Evolutionary conservation across 352 stramenopile genomes (phyloP).

Genomic region (Globisporangium cederbergense): DNA sequence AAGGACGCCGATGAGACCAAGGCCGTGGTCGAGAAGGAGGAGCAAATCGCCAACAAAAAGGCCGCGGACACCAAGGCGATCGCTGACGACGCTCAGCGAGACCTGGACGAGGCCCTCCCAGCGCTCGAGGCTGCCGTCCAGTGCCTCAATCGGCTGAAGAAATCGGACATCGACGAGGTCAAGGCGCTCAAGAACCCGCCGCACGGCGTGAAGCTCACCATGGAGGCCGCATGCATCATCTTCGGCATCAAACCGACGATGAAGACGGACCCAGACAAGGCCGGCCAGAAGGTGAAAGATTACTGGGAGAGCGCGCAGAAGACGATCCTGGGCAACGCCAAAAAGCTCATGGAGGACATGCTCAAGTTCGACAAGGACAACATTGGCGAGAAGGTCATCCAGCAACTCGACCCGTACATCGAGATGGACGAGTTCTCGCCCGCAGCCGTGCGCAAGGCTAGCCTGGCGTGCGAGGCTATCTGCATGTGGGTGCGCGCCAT

Average conservation of each 20-base stretch:
- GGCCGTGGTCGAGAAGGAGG: conserved; percentile 87
- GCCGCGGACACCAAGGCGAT: conserved; percentile 91
- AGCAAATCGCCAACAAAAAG: conserved; percentile 90
- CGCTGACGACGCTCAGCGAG: conserved; percentile 88
- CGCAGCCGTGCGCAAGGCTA: conserved; percentile 86
- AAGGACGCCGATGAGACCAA: conserved; percentile 91
- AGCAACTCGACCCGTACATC: conserved; percentile 88
- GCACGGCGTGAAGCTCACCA: conserved; percentile 84
- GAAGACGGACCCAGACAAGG: conserved; percentile 88
- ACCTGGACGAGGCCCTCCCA: conserved; percentile 91
- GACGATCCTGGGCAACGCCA: conserved; percentile 81
- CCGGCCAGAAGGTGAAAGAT: conserved; percentile 88
- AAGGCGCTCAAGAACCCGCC: conserved; percentile 88
- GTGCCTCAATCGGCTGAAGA: conserved; percentile 91
- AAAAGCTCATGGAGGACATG: conserved; percentile 90
- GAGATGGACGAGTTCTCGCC: conserved; percentile 91
- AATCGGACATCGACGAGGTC: conserved; percentile 93
- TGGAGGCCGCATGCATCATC: conserved; percentile 93
- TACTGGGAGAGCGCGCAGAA: conserved; percentile 89
- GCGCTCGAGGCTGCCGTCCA: conserved; percentile 90
- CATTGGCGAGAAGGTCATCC: conserved; percentile 84
- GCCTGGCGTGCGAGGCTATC: conserved; percentile 90
- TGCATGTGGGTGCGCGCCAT: conserved; percentile 94
- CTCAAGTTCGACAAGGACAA: conserved; percentile 90
- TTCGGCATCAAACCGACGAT: conserved; percentile 92